Conservation (phyloP, 306 rosid genomes). For the Corylus avellana region DNA sequence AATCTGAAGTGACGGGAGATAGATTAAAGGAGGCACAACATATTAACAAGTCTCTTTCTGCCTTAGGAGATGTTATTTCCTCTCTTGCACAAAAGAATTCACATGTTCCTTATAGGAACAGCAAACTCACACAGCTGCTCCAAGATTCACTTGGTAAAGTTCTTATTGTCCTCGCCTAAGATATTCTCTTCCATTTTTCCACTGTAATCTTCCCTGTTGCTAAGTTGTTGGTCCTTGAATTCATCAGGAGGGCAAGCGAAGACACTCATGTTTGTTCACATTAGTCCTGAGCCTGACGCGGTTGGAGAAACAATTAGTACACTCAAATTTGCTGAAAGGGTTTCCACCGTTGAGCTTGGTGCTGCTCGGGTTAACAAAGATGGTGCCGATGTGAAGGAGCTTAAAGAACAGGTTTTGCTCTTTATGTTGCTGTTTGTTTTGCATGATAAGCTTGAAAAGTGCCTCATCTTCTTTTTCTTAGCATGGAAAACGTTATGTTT, state of each 20-base stretch:
- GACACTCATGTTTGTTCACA: conserved; percentile 93
- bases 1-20: conserved; percentile 91
- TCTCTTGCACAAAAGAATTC: conserved; percentile 83
- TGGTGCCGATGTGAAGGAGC: conserved; percentile 67
- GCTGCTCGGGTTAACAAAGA: conserved; percentile 82
- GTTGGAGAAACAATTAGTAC: conserved; percentile 90
- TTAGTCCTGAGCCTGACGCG: conserved; percentile 85
- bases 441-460: conserved; percentile 1
- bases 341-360: conserved; percentile 83
- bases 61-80: conserved; percentile 92
- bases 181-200: background rate
- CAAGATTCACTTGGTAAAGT: conserved; percentile 90
- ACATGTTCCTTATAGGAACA: conserved; percentile 94
- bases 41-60: conserved; percentile 95
- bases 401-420: conserved; percentile 74
- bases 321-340: conserved; percentile 92
- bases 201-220: background rate
- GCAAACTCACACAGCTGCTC: conserved; percentile 95
- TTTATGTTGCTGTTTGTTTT: background rate
- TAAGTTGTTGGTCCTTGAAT: conserved; percentile 5
- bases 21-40: conserved; percentile 97
- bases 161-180: background rate
- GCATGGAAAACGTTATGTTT: too few species aligned
- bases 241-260: conserved; percentile 85
- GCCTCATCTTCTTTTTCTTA: background rate